Percentiles rank a stretch among this genome's conserved stretches.
phyloP scores from a whole-genome alignment of 1,139 yeast genomes.

The Meyerozyma athensensis region DNA sequence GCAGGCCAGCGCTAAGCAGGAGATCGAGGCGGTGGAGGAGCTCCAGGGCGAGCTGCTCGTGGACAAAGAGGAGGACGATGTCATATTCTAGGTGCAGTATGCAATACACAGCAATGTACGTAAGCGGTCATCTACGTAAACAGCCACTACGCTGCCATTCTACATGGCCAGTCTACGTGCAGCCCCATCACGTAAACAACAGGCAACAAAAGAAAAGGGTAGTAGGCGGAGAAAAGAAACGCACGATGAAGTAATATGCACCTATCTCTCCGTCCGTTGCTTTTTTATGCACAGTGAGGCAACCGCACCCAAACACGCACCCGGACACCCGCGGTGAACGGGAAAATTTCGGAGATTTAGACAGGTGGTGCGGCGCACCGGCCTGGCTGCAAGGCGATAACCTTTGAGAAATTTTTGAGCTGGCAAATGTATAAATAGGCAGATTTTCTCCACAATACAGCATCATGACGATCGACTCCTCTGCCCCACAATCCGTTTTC shows the following conservation, averaged over 20 bases:
- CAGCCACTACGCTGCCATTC: too few species aligned
- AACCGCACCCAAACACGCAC: background rate
- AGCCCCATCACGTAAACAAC: too few species aligned
- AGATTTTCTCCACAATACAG: background rate
- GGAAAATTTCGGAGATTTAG: constrained; percentile 1
- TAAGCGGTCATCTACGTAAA: too few species aligned
- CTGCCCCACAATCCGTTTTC: constrained; percentile 14
- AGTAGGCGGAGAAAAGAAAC: too few species aligned
- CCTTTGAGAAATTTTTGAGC: background rate
- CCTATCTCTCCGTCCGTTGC: too few species aligned
- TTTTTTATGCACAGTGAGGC: constrained; percentile 1
- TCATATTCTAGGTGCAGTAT: constrained; percentile 24
- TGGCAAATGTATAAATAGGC: background rate
- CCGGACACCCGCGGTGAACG: constrained; percentile 2
- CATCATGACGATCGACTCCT: constrained; percentile 3
- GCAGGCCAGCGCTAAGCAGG: constrained; percentile 13
- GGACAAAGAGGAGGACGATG: constrained; percentile 32
- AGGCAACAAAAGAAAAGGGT: too few species aligned
- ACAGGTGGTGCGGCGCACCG: background rate
- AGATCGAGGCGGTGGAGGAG: constrained; percentile 8
- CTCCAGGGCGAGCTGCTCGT: constrained; percentile 5
- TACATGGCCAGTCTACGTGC: too few species aligned
- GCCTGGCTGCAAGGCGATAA: constrained; percentile 1
- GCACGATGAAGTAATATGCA: too few species aligned
- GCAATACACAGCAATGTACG: too few species aligned